Evolutionary conservation across 1,284 basidiomycete species (phyloP).

Genomic region (Hymenochaete sp.): DNA sequence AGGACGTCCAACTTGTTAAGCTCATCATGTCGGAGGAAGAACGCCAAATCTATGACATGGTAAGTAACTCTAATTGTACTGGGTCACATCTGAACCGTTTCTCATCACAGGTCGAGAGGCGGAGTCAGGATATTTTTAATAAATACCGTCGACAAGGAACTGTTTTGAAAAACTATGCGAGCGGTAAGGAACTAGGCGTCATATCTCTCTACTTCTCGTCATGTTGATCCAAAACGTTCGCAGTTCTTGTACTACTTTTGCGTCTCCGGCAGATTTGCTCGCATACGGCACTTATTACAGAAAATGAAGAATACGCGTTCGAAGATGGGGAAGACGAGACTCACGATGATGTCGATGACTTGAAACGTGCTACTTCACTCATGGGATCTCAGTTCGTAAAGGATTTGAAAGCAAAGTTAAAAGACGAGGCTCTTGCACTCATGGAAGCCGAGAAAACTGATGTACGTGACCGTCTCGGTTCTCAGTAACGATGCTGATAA

Average conservation of each 20-base stretch:
- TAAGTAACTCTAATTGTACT: constrained; percentile 28
- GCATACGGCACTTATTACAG: constrained; percentile 27
- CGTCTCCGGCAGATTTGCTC: constrained; percentile 58
- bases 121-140: constrained; percentile 51
- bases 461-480: constrained; percentile 25
- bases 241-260: constrained; percentile 34
- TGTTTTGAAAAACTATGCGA: constrained; percentile 52
- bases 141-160: constrained; percentile 44
- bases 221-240: background rate
- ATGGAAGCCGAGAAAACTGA: constrained; percentile 44
- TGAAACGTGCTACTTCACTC: constrained; percentile 36
- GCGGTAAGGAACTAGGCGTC: constrained; percentile 24
- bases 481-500: background rate
- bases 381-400: constrained; percentile 41
- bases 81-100: no score
- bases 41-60: no score
- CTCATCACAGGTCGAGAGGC: constrained; percentile 38
- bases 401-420: constrained; percentile 38
- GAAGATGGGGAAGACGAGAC: constrained; percentile 29
- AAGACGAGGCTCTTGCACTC: constrained; percentile 29
- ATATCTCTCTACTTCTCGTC: background rate
- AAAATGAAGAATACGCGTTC: background rate
- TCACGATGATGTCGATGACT: constrained; percentile 30
- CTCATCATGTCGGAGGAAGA: constrained; percentile 54
- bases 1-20: constrained; percentile 49